Percentiles rank a stretch among this genome's conserved stretches.
phyloP scores from a whole-genome alignment of 805 yeast genomes.

The Maudiozyma bulderi region DNA sequence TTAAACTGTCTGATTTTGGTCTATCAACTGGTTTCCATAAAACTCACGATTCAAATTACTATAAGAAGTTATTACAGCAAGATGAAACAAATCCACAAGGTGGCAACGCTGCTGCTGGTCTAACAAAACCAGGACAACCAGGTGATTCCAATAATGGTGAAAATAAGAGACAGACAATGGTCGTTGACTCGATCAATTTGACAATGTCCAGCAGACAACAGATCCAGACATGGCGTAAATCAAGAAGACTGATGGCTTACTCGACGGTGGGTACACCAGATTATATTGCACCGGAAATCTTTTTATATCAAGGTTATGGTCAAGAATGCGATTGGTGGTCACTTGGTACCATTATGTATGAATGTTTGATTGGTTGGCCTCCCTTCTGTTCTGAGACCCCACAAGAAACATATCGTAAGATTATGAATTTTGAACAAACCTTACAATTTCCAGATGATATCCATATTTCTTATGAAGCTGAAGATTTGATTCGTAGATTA shows the following conservation, averaged over 20 bases:
- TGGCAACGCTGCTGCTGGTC: conserved; percentile 13
- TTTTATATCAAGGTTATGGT: conserved; percentile 87
- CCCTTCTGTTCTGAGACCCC: conserved; percentile 94
- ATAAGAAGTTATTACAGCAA: conserved; percentile 70
- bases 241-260: conserved; percentile 86
- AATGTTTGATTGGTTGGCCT: conserved; percentile 94
- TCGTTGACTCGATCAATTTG: conserved; percentile 89
- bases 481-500: conserved; percentile 70
- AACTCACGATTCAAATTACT: conserved; percentile 84
- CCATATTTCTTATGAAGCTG: conserved; percentile 80
- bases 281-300: conserved; percentile 92
- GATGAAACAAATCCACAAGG: conserved; percentile 27
- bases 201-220: conserved; percentile 93
- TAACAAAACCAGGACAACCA: conserved; percentile 31
- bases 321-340: conserved; percentile 99
- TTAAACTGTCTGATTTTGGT: conserved; percentile 81
- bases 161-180: conserved; percentile 53
- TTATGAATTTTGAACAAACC: conserved; percentile 83
- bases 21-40: conserved; percentile 86
- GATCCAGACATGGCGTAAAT: conserved; percentile 92
- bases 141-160: conserved; percentile 9
- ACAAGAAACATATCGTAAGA: conserved; percentile 86
- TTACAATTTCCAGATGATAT: conserved; percentile 85
- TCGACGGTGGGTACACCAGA: conserved; percentile 96
- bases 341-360: conserved; percentile 91